Conservation (phyloP, 140 eudicot genomes). For the Anethum foeniculum region DNA sequence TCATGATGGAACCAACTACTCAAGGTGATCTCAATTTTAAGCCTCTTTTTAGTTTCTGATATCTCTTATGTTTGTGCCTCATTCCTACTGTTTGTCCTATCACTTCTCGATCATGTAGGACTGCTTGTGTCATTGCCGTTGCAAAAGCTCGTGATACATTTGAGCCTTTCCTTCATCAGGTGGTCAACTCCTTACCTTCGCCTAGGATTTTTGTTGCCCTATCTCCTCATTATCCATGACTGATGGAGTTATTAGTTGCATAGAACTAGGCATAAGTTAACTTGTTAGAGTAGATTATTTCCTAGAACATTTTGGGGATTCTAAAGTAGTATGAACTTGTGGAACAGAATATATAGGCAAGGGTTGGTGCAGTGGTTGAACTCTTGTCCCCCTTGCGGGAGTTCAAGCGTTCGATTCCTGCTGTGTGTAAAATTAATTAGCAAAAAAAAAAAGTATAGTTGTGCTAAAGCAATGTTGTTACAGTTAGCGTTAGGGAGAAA, state of each 20-base stretch:
- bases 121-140: constrained; percentile 96
- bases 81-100: not conserved
- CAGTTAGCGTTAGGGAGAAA: too few relatives aligned
- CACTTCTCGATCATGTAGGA: constrained; percentile 34
- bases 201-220: not conserved
- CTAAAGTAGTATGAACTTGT: not conserved
- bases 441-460: too few relatives aligned
- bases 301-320: not conserved
- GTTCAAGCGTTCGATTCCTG: too few relatives aligned
- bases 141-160: constrained; percentile 98
- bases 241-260: not conserved
- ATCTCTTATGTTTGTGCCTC: not conserved
- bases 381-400: too few relatives aligned
- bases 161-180: constrained; percentile 97
- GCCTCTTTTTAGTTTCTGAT: not conserved
- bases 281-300: not conserved
- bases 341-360: not conserved
- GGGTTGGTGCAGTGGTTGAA: too few relatives aligned
- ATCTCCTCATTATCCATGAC: not conserved
- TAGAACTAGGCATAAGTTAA: not conserved
- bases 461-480: not conserved
- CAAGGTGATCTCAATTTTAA: constrained; percentile 40
- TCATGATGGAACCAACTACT: constrained; percentile 97
- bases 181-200: constrained; percentile 13
- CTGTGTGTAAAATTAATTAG: too few relatives aligned